Conservation (phyloP, 306 rosid genomes). For the Hippophae gyantsensis region DNA sequence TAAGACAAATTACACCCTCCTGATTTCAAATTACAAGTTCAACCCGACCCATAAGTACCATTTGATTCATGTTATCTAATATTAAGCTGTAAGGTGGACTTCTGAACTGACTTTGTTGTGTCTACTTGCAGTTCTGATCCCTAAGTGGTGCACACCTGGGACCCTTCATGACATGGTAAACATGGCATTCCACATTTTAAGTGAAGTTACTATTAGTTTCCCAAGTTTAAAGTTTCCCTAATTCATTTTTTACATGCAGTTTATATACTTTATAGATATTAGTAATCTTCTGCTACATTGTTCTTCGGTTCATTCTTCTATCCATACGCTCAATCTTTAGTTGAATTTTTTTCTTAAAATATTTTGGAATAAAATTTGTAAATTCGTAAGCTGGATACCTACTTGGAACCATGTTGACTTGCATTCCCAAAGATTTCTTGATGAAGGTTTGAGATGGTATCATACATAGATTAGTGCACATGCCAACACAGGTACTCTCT, state of each 20-base stretch:
- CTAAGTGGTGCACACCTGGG: slow-evolving; percentile 54
- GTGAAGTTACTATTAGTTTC: slow-evolving; percentile 42
- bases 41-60: too few relatives aligned
- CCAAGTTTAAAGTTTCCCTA: slow-evolving; percentile 9
- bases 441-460: slow-evolving; percentile 75
- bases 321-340: too few relatives aligned
- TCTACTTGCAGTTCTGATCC: slow-evolving; percentile 50
- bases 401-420: slow-evolving; percentile 90
- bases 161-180: slow-evolving; percentile 50
- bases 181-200: slow-evolving; percentile 37
- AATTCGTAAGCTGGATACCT: slow-evolving; percentile 25
- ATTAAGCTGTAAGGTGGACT: slow-evolving; percentile 20
- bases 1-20: too few relatives aligned
- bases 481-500: slow-evolving; percentile 69
- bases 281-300: too few relatives aligned
- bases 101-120: slow-evolving; percentile 24
- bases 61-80: background rate
- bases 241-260: too few relatives aligned
- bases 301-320: too few relatives aligned
- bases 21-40: too few relatives aligned
- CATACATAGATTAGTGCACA: slow-evolving; percentile 86
- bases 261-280: too few relatives aligned
- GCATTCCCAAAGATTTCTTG: slow-evolving; percentile 66
- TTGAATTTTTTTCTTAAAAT: too few relatives aligned
- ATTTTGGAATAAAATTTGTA: too few relatives aligned